Percentiles rank a stretch among this genome's conserved stretches.
Evolutionary conservation across 352 stramenopile species (phyloP).

Genomic region (Sclerospora graminicola): DNA sequence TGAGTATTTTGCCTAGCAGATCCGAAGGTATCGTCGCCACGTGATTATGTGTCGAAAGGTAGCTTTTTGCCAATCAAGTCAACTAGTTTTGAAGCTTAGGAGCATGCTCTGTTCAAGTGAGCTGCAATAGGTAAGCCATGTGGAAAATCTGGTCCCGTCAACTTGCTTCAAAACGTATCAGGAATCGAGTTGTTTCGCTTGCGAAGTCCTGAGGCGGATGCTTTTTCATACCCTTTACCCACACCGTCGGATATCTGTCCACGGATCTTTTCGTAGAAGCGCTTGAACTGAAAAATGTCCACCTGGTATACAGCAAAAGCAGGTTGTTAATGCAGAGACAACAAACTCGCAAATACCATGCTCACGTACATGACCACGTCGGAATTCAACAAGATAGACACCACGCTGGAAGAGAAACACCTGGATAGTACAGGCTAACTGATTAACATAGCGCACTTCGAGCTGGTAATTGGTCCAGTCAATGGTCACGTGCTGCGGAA

Average conservation of each 20-base stretch:
- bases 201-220: conserved; percentile 19
- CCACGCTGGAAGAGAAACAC: conserved; percentile 74
- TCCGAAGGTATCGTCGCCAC: no score
- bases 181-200: conserved; percentile 67
- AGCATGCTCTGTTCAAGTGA: no score
- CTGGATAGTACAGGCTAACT: conserved; percentile 66
- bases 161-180: conserved; percentile 15
- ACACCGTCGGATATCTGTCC: conserved; percentile 45
- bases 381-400: conserved; percentile 76
- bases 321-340: conserved; percentile 9
- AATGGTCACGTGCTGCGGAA: conserved; percentile 39
- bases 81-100: not conserved
- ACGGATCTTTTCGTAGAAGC: conserved; percentile 77
- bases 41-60: no score
- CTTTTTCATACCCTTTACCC: conserved; percentile 14
- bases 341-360: no score
- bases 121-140: no score
- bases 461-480: conserved; percentile 72
- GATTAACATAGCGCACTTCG: conserved; percentile 46
- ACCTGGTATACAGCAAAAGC: conserved; percentile 25
- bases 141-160: conserved; percentile 1
- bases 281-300: conserved; percentile 84
- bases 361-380: conserved; percentile 51
- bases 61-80: no score
- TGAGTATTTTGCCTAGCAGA: not conserved